Percentiles rank a stretch among this genome's conserved stretches.
Evolutionary conservation across 2,329 filamentous ascomycete species (phyloP).

Genomic region (Tolypocladium nubicola): DNA sequence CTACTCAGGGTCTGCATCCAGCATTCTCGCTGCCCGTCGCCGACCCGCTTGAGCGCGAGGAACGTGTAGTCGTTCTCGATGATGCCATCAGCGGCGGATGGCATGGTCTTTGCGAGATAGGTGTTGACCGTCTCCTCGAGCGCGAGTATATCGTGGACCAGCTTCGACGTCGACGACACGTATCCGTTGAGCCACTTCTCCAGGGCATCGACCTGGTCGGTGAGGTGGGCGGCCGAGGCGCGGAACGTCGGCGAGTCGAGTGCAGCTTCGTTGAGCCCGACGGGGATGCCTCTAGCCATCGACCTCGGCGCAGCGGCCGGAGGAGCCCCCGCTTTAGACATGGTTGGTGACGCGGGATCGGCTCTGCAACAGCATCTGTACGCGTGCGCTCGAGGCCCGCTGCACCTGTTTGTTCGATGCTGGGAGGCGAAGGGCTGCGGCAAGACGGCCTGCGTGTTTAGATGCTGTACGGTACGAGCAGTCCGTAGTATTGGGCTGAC

Average conservation of each 20-base stretch:
- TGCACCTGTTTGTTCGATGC: background rate
- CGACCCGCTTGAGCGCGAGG: constrained; percentile 72
- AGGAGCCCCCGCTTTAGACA: constrained; percentile 10
- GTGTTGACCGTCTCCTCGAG: constrained; percentile 72
- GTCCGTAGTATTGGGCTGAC: background rate
- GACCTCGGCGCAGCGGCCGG: constrained; percentile 9
- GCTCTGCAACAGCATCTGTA: constrained; percentile 1
- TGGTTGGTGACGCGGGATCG: constrained; percentile 5
- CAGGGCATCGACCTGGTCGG: constrained; percentile 81
- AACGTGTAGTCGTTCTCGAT: constrained; percentile 94
- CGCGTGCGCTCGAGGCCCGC: background rate
- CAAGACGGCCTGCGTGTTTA: background rate
- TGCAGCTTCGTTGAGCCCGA: constrained; percentile 85
- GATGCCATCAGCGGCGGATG: constrained; percentile 69
- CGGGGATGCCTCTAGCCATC: constrained; percentile 46
- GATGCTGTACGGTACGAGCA: background rate
- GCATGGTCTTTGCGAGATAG: constrained; percentile 67
- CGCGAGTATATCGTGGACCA: constrained; percentile 52
- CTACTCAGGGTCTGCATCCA: constrained; percentile 67
- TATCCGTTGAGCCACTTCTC: constrained; percentile 80
- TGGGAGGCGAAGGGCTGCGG: background rate
- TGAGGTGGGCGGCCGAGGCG: constrained; percentile 74
- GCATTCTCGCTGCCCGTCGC: constrained; percentile 78
- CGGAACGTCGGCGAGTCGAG: constrained; percentile 96
- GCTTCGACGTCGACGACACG: constrained; percentile 40